phyloP scores from a whole-genome alignment of 2,329 filamentous ascomycete genomes.

The Colletotrichum musicola region DNA sequence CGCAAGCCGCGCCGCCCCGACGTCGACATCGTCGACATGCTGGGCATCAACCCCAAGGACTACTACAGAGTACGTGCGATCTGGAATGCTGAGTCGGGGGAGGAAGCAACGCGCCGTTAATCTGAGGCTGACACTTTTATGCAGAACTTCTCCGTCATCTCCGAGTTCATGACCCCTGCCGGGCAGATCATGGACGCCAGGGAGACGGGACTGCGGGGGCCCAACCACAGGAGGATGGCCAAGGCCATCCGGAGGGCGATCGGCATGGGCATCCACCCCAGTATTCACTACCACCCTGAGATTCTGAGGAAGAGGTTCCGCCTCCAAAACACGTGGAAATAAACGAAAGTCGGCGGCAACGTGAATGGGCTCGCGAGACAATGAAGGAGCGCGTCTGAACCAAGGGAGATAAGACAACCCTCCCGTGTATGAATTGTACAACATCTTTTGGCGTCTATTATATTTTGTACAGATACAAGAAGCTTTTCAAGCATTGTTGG shows the following conservation, averaged over 20 bases:
- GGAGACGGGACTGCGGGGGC: slow-evolving; percentile 83
- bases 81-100: too few species aligned
- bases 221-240: slow-evolving; percentile 93
- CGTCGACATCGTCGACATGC: slow-evolving; percentile 81
- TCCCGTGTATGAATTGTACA: slow-evolving; percentile 43
- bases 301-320: slow-evolving; percentile 67
- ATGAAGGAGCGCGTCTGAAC: background rate
- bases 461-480: slow-evolving; percentile 41
- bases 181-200: slow-evolving; percentile 85
- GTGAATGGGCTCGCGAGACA: background rate
- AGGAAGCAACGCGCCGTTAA: too few species aligned
- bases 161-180: slow-evolving; percentile 86
- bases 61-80: slow-evolving; percentile 81
- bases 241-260: slow-evolving; percentile 92
- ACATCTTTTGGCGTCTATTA: slow-evolving; percentile 41
- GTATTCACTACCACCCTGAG: slow-evolving; percentile 89
- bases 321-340: slow-evolving; percentile 27
- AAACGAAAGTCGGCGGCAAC: background rate
- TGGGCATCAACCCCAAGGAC: slow-evolving; percentile 83
- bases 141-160: slow-evolving; percentile 93
- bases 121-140: slow-evolving; percentile 10
- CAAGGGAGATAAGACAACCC: background rate
- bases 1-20: slow-evolving; percentile 66
- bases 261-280: slow-evolving; percentile 92
- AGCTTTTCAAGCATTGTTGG: slow-evolving; percentile 40